Evolutionary conservation across 108 stramenopile species (phyloP), one percentile per base, ranked within the genome.

Genomic region (Asterionellopsis glacialis): DNA sequence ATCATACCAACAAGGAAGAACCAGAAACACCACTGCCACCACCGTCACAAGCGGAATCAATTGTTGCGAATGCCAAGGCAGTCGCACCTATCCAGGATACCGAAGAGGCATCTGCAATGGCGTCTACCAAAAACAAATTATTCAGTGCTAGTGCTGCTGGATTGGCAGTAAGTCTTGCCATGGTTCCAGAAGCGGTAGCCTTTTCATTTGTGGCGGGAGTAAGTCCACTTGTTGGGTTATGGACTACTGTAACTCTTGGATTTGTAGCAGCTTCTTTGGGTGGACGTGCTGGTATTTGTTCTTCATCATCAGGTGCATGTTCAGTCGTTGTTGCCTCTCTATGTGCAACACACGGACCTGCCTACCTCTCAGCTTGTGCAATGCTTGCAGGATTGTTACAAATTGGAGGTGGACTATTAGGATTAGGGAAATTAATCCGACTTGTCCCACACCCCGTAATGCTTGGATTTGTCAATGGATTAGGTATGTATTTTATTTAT

Each of bases 381-480:
- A 59, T 93, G 40, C 47, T 92, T 26, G 84, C 90, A 9, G 93
- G 91, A 12, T 27, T 93, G 1, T 57, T 93, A 25, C 90, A 93
- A 71, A 79, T 88, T 45, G 38, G 67, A 1, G 75, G 77, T 4
- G 90, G 91, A 16, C 27, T 66, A 9, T 54, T 79, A n/a, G 82
- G 74, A 16, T 45, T 90, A 41, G 91, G 90, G 18, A 86, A 86
- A 59, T 70, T 93, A 25, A 85, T 96, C 41, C 70, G 84, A 1
- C 56, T 94, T 16, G 80, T 96, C 12, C 90, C 93, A 0, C 93
- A 91, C 54, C 88, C 91, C 23, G 93, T 94, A 40, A 96, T 96
- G 91, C 51, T 95, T 15, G 93, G 93, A 0, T 96, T 96, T 64
- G 91, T 91, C 21, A 94, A 94, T 64, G 93, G 95, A 22, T 68